Evolutionary conservation across 352 stramenopile genomes (phyloP).

Genomic region (Phytophthora fragariae): DNA sequence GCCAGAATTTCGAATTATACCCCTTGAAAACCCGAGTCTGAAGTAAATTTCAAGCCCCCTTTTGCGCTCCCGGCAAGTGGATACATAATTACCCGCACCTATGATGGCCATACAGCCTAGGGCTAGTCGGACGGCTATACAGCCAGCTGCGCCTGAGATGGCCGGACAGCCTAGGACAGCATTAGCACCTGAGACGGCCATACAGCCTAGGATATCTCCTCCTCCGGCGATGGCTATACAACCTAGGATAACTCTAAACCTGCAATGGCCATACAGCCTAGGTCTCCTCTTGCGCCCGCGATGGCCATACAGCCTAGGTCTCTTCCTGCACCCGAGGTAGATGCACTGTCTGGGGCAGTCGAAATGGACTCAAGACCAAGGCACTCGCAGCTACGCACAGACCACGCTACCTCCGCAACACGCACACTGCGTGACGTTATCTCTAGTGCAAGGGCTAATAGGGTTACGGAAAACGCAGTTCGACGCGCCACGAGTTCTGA

Average conservation of each 20-base stretch:
- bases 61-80: neutral
- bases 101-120: neutral
- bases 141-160: neutral
- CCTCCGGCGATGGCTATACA: neutral
- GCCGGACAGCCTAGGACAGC: no score
- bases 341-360: conserved; percentile 1
- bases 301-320: conserved; percentile 11
- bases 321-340: neutral
- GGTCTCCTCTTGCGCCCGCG: neutral
- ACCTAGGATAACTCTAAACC: neutral
- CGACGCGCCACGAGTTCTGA: conserved; percentile 1
- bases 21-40: neutral
- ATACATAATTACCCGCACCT: neutral
- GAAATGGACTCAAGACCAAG: conserved; percentile 1
- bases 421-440: conserved; percentile 5
- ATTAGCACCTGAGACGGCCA: neutral
- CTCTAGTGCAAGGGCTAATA: conserved; percentile 11
- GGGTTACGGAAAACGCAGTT: conserved; percentile 14
- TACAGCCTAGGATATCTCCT: neutral
- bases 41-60: neutral
- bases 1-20: neutral
- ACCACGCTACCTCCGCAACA: neutral
- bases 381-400: neutral
- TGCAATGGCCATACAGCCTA: conserved; percentile 13
- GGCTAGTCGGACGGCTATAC: neutral